phyloP scores from a whole-genome alignment of 2,329 filamentous ascomycete species.

The Dichotomopilus funicola region DNA sequence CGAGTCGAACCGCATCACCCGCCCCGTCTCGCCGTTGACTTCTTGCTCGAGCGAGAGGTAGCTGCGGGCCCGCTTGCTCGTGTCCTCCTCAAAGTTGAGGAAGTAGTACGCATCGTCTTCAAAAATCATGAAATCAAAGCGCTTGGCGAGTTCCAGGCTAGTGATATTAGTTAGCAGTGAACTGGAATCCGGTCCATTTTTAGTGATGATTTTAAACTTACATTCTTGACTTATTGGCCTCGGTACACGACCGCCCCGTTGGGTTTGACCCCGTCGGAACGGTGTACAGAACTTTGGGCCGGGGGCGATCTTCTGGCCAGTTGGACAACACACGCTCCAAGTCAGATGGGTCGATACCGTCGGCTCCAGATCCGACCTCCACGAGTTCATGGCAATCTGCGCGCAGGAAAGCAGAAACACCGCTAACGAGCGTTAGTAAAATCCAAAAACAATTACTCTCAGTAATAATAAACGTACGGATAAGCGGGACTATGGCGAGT shows the following conservation, averaged over 20 bases:
- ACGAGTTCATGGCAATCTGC: conserved; percentile 2
- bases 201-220: not conserved
- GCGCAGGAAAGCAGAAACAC: conserved; percentile 1
- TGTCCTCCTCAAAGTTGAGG: conserved; percentile 11
- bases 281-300: conserved; percentile 1
- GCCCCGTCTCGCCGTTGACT: conserved; percentile 12
- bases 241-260: conserved; percentile 1
- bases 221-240: conserved; percentile 5
- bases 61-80: conserved; percentile 10
- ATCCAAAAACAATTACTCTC: not conserved
- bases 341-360: not conserved
- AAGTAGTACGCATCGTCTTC: conserved; percentile 11
- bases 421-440: not conserved
- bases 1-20: conserved; percentile 15
- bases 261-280: conserved; percentile 4
- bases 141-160: conserved; percentile 11
- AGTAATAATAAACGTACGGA: not conserved
- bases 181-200: too few species aligned
- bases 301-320: not conserved
- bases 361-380: not conserved
- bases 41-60: conserved; percentile 11
- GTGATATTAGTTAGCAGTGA: not conserved
- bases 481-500: not conserved
- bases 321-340: not conserved
- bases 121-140: conserved; percentile 7